Conservation (phyloP, 2,329 filamentous ascomycete species). For the Dactylellina haptotyla region DNA sequence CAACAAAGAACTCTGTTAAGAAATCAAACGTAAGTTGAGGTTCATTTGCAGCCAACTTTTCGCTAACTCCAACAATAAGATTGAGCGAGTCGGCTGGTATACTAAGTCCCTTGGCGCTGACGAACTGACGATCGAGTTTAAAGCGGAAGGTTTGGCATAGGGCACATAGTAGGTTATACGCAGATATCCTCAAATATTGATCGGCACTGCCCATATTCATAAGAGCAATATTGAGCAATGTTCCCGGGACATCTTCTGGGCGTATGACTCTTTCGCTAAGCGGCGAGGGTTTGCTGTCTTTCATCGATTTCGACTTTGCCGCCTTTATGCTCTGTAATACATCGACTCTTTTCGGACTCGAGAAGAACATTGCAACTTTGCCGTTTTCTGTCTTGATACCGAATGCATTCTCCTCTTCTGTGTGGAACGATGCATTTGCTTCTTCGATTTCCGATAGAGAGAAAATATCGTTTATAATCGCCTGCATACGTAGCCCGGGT, state of each 20-base stretch:
- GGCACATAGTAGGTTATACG: constrained; percentile 74
- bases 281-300: constrained; percentile 71
- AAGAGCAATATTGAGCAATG: constrained; percentile 73
- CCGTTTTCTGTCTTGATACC: constrained; percentile 75
- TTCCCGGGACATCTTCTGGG: constrained; percentile 76
- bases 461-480: constrained; percentile 76
- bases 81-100: constrained; percentile 72
- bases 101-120: constrained; percentile 70
- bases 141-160: constrained; percentile 76
- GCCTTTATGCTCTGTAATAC: constrained; percentile 72
- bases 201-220: constrained; percentile 74
- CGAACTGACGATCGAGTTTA: constrained; percentile 69
- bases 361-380: constrained; percentile 77
- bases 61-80: constrained; percentile 74
- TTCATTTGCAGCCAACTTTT: constrained; percentile 71
- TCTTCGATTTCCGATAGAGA: constrained; percentile 75
- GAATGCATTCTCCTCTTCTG: constrained; percentile 74
- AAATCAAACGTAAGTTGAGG: constrained; percentile 76
- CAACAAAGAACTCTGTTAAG: constrained; percentile 77
- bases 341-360: constrained; percentile 72
- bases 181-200: constrained; percentile 70
- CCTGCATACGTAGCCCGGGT: constrained; percentile 70
- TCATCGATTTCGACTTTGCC: constrained; percentile 73
- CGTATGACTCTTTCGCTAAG: constrained; percentile 73
- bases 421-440: constrained; percentile 70